Conservation (phyloP, 1,284 basidiomycete species). For the Melampsora abietis-canadensis region DNA sequence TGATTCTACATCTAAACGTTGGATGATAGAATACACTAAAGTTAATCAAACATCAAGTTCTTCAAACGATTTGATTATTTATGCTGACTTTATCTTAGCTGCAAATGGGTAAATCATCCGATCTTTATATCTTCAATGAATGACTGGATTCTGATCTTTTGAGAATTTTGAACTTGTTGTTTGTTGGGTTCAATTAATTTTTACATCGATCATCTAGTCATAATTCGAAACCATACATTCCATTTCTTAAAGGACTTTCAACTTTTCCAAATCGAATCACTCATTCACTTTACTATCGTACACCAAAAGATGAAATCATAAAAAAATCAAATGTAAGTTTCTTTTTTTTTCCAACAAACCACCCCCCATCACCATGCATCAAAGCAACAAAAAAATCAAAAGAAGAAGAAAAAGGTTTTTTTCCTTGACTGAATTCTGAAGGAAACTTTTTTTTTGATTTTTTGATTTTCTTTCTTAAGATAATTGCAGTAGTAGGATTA, state of each 20-base stretch:
- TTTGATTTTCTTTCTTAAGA: neutral
- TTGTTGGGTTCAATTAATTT: neutral
- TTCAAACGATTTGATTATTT: neutral
- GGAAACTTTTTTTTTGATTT: neutral
- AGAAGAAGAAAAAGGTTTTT: too few relatives aligned
- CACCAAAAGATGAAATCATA: constrained; percentile 1
- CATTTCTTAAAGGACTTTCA: constrained; percentile 47
- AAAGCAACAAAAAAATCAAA: constrained; percentile 11
- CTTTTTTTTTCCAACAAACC: neutral
- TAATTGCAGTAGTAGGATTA: constrained; percentile 23
- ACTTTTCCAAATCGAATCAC: constrained; percentile 17
- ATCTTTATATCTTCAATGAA: too few relatives aligned
- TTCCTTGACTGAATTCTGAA: too few relatives aligned
- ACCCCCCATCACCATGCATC: too few relatives aligned
- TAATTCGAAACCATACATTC: constrained; percentile 48
- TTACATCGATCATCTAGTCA: constrained; percentile 46
- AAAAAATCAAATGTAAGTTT: neutral
- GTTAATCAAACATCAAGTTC: neutral
- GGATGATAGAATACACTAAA: neutral
- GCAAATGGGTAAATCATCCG: constrained; percentile 15
- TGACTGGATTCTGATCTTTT: too few relatives aligned
- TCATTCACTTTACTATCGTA: constrained; percentile 24
- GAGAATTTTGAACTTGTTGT: too few relatives aligned
- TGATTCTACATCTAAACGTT: neutral
- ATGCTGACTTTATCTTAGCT: constrained; percentile 29